Conservation (phyloP, 164 flowering plant species). For the Warburgia ugandensis region DNA sequence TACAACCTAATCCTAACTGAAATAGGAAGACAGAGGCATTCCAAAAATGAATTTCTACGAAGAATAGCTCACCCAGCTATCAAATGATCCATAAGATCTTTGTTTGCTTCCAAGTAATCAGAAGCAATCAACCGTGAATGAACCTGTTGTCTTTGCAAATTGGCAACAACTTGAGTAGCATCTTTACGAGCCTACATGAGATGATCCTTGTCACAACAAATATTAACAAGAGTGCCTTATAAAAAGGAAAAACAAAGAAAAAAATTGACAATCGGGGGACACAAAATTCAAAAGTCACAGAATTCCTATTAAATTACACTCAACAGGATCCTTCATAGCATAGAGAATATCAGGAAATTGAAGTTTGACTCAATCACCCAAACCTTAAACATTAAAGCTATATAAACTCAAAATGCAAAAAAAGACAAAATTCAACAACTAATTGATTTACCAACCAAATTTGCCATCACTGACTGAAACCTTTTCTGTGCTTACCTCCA, state of each 20-base stretch:
- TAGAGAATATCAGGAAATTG: too few relatives aligned
- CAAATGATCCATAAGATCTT: slow-evolving; percentile 79
- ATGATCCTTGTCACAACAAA: slow-evolving; percentile 6
- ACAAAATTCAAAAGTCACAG: too few relatives aligned
- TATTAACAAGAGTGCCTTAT: slow-evolving; percentile 1
- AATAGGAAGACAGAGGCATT: background rate
- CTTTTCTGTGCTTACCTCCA: slow-evolving; percentile 51
- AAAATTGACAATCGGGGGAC: too few relatives aligned
- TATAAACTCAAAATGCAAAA: background rate
- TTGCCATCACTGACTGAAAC: background rate
- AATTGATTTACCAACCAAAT: background rate
- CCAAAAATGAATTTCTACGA: background rate
- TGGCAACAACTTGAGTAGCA: slow-evolving; percentile 97
- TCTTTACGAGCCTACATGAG: slow-evolving; percentile 77
- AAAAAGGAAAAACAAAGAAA: too few relatives aligned
- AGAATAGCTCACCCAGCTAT: slow-evolving; percentile 55
- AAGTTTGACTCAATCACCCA: too few relatives aligned
- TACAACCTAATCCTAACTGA: too few relatives aligned
- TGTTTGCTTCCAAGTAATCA: slow-evolving; percentile 86
- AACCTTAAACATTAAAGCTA: too few relatives aligned
- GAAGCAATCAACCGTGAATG: slow-evolving; percentile 90
- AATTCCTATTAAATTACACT: too few relatives aligned
- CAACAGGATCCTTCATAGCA: too few relatives aligned
- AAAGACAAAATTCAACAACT: background rate
- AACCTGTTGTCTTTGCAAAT: slow-evolving; percentile 94